These are phyloP conservation scores for Penicillium canariense DNA, from an alignment of 495 filamentous ascomycete species.

Conservation along the genomic window DNA sequence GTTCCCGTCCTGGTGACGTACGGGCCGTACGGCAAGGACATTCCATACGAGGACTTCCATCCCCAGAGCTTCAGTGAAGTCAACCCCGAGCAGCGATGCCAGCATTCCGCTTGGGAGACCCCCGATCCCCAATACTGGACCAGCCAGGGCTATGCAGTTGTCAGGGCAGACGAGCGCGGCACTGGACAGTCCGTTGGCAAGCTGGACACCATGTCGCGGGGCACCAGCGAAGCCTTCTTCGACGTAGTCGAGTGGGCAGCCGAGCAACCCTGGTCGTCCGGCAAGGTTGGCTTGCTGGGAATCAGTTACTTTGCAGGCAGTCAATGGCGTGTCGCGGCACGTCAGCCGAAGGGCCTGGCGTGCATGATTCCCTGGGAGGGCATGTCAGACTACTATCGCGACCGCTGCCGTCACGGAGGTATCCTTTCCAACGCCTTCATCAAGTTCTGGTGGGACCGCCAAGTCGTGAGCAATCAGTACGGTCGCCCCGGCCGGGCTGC, in stretches of 20 bases:
- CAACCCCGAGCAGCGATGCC: constrained; percentile 47
- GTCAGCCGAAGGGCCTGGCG: constrained; percentile 55
- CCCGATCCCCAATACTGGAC: constrained; percentile 65
- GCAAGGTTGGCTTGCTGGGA: constrained; percentile 61
- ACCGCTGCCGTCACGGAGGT: constrained; percentile 61
- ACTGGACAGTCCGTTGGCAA: constrained; percentile 56
- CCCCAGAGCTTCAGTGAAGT: constrained; percentile 47
- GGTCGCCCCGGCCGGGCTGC: constrained; percentile 42
- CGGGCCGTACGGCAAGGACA: constrained; percentile 64
- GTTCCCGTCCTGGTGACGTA: constrained; percentile 43
- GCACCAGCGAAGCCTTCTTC: constrained; percentile 57
- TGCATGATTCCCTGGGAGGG: constrained; percentile 67
- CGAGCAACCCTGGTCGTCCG: constrained; percentile 57
- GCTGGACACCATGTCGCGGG: constrained; percentile 59
- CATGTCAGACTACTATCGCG: constrained; percentile 67
- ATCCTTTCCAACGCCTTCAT: constrained; percentile 64
- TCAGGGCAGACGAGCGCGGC: constrained; percentile 59
- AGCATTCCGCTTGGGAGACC: constrained; percentile 63
- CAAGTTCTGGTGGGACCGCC: constrained; percentile 63
- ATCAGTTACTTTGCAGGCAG: constrained; percentile 62
- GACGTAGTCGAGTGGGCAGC: constrained; percentile 65
- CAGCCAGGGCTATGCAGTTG: constrained; percentile 56
- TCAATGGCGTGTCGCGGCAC: constrained; percentile 64
- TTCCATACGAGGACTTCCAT: constrained; percentile 28
- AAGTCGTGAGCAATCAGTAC: constrained; percentile 62